These are phyloP conservation scores for Diaporthe citriasiana DNA, from an alignment of 2,329 filamentous ascomycete species.

Conservation along the genomic window DNA sequence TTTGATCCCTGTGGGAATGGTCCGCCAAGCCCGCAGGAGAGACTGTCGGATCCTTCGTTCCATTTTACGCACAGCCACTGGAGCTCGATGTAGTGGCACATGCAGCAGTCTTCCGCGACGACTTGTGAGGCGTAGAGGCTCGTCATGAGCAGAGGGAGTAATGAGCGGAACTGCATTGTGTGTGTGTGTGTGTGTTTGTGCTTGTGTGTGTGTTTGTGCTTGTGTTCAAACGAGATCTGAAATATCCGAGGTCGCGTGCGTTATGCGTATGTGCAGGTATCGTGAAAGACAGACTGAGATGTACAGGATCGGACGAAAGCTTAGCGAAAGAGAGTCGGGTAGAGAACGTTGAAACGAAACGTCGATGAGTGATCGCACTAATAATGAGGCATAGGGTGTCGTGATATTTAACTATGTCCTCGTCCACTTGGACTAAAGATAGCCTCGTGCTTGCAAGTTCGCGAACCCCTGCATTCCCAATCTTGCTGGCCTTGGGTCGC, in stretches of 20 bases:
- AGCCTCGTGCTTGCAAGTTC: slow-evolving; percentile 1
- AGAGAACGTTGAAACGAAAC: slow-evolving; percentile 30
- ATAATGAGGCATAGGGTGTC: not conserved
- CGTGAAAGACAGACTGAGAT: slow-evolving; percentile 14
- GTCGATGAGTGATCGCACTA: not conserved
- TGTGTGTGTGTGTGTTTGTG: not conserved
- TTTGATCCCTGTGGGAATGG: slow-evolving; percentile 6
- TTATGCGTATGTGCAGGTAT: not conserved
- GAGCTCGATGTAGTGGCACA: slow-evolving; percentile 10
- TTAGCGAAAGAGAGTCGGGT: slow-evolving; percentile 17
- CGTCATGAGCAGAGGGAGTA: slow-evolving; percentile 8
- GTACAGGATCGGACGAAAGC: slow-evolving; percentile 10
- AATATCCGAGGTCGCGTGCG: not conserved
- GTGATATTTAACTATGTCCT: slow-evolving; percentile 15
- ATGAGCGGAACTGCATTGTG: slow-evolving; percentile 16
- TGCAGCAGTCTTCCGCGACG: slow-evolving; percentile 13
- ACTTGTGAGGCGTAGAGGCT: slow-evolving; percentile 17
- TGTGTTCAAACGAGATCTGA: no score
- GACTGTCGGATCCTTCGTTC: slow-evolving; percentile 4
- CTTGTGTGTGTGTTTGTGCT: not conserved
- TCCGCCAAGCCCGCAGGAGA: slow-evolving; percentile 18
- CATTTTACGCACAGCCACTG: slow-evolving; percentile 29
- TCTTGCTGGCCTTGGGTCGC: slow-evolving; percentile 5
- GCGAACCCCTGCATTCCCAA: not conserved
- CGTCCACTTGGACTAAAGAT: slow-evolving; percentile 8